Base-by-base conservation (phyloP, 139 green algal genomes). In the Desmodesmus armatus region DNA sequence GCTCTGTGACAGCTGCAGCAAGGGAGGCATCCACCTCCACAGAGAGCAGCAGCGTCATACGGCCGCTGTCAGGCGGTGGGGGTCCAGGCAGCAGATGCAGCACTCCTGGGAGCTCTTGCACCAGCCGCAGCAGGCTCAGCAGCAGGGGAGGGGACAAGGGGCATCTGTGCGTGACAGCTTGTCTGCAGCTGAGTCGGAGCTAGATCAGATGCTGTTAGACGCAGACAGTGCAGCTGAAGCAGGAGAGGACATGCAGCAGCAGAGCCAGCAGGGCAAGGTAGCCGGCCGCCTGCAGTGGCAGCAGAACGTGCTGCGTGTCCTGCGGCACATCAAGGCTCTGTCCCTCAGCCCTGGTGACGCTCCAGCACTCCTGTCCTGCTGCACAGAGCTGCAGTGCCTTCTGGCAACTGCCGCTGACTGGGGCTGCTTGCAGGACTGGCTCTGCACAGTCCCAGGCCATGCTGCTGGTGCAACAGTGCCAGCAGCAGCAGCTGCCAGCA, bases 361-460 rank as follows among this genome's bases (percentile, higher is more conserved):
- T 40, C n/a, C 43, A 17, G 71, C 71, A 29, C 71, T 79, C 23
- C 29, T 79, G 29, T 19, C 41, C 33, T n/a, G 11, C 27, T 79
- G 71, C 63, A 43, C 71, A 23, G 43, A 5, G 7, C 44, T 79
- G 43, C 71, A 79, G n/a, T 43, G 43, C 11, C 29, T 79, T 17
- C 71, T 79, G 6, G 71, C 62, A 17, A 41, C 71, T 41, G 71
- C 71, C 17, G 71, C 62, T 41, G 71, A 79, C 15, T 43, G 63
- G 15, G n/a, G 40, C 4, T 25, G 43, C 13, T 29, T 79, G 43
- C 71, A 79, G 43, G 31, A 62, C 1, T 79, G 71, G 71, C 44
- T 79, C 29, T n/a, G n/a, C n/a, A n/a, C n/a, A n/a, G n/a, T n/a
- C n/a, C n/a, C n/a, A n/a, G n/a, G n/a, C n/a, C n/a, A n/a, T n/a